Percentiles rank a stretch among this genome's conserved stretches.
phyloP scores from a whole-genome alignment of 306 rosid species.

The Oemleria cerasiformis region DNA sequence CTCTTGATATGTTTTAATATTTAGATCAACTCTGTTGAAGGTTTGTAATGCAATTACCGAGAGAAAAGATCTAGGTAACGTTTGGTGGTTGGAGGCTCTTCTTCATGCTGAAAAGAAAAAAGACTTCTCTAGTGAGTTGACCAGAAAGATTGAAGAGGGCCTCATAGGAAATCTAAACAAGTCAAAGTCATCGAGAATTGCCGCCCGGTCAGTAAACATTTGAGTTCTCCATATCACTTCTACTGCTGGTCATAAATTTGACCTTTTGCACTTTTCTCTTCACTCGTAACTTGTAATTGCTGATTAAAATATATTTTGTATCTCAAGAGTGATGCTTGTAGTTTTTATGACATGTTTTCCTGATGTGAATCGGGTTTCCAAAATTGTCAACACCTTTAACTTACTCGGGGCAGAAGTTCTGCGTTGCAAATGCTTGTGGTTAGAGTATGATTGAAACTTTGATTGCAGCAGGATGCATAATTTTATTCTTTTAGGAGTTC shows the following conservation, averaged over 20 bases:
- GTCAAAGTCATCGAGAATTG: conserved; percentile 55
- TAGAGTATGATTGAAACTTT: not conserved
- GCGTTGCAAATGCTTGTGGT: not conserved
- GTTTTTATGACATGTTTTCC: not conserved
- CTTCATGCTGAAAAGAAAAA: conserved; percentile 69
- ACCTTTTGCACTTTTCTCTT: not conserved
- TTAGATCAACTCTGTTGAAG: conserved; percentile 33
- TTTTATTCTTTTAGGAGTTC: not conserved
- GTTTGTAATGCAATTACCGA: conserved; percentile 47
- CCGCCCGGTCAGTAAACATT: conserved; percentile 57
- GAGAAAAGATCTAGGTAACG: conserved; percentile 35
- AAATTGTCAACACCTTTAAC: too few species aligned
- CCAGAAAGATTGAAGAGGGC: conserved; percentile 88
- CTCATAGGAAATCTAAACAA: conserved; percentile 58
- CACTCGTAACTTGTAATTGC: not conserved
- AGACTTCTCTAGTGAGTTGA: conserved; percentile 64
- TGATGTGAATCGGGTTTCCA: too few species aligned
- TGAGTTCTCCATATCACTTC: conserved; percentile 12
- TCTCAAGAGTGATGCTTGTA: conserved; percentile 1
- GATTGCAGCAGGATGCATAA: not conserved
- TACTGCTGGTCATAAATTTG: conserved; percentile 15
- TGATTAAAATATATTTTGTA: conserved; percentile 5
- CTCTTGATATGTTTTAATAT: conserved; percentile 14
- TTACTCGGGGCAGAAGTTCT: too few species aligned
- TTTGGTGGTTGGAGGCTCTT: conserved; percentile 96